Evolutionary conservation across 805 yeast species (phyloP).

Genomic region (Metschnikowia aberdeeniae): DNA sequence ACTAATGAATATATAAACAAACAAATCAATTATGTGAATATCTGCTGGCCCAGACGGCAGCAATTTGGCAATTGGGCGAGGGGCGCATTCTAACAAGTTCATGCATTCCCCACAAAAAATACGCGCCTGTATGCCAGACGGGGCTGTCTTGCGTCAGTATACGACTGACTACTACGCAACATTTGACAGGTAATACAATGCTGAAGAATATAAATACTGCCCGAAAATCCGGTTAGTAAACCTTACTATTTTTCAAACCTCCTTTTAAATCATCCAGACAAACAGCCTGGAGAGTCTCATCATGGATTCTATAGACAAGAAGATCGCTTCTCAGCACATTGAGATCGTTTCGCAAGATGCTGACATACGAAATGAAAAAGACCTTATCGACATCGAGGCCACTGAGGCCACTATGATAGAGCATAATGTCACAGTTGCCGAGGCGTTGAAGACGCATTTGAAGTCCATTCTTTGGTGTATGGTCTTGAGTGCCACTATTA

Average conservation of each 20-base stretch:
- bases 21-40: too few species aligned
- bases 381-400: conserved; percentile 13
- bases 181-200: background rate
- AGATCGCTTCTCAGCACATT: background rate
- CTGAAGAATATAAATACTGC: background rate
- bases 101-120: background rate
- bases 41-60: too few species aligned
- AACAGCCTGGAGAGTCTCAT: too few species aligned
- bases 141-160: background rate
- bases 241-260: background rate
- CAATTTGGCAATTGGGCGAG: too few species aligned
- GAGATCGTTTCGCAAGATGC: conserved; percentile 3
- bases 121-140: background rate
- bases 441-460: conserved; percentile 10
- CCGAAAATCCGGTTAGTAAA: background rate
- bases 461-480: conserved; percentile 13
- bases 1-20: too few species aligned
- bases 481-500: conserved; percentile 9
- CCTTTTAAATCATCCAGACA: too few species aligned
- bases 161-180: background rate
- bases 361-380: background rate
- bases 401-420: conserved; percentile 20
- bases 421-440: conserved; percentile 15
- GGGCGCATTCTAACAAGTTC: too few species aligned
- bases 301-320: conserved; percentile 3